phyloP scores from a whole-genome alignment of 1,284 basidiomycete genomes.

The Ceratobasidium sp. region DNA sequence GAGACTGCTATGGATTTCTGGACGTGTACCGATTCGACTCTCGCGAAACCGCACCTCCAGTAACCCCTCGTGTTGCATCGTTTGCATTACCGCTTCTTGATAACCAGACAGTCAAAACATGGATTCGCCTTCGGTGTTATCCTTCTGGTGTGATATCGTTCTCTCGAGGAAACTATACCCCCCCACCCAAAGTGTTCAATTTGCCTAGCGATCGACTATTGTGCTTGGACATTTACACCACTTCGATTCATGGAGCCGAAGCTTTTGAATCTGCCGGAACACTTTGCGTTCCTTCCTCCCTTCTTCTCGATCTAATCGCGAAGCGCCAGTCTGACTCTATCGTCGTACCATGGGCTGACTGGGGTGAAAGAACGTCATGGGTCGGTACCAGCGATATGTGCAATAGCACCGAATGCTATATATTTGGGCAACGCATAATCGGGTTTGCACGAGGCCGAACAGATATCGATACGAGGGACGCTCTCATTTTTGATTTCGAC shows the following conservation, averaged over 20 bases:
- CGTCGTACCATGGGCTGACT: constrained; percentile 18
- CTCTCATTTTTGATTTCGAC: constrained; percentile 31
- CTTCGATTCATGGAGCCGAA: background rate
- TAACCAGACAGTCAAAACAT: background rate
- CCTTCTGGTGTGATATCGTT: constrained; percentile 28
- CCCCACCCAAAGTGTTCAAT: background rate
- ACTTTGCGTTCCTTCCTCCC: constrained; percentile 2
- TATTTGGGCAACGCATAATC: constrained; percentile 37
- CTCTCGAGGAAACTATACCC: constrained; percentile 2
- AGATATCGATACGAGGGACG: background rate
- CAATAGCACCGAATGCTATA: constrained; percentile 32
- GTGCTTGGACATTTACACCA: constrained; percentile 2
- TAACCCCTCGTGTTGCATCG: constrained; percentile 10
- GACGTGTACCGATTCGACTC: constrained; percentile 9
- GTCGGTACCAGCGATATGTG: background rate
- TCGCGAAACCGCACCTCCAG: background rate
- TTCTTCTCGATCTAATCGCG: constrained; percentile 15
- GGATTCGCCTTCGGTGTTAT: background rate
- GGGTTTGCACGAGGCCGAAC: background rate
- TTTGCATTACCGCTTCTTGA: constrained; percentile 4
- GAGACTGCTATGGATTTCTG: background rate
- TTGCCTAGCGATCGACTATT: constrained; percentile 23
- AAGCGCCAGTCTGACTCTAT: background rate
- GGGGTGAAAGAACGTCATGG: constrained; percentile 22
- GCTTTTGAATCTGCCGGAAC: background rate